Evolutionary conservation across 164 flowering plant genomes (phyloP).

Genomic region (Malania oleifera): DNA sequence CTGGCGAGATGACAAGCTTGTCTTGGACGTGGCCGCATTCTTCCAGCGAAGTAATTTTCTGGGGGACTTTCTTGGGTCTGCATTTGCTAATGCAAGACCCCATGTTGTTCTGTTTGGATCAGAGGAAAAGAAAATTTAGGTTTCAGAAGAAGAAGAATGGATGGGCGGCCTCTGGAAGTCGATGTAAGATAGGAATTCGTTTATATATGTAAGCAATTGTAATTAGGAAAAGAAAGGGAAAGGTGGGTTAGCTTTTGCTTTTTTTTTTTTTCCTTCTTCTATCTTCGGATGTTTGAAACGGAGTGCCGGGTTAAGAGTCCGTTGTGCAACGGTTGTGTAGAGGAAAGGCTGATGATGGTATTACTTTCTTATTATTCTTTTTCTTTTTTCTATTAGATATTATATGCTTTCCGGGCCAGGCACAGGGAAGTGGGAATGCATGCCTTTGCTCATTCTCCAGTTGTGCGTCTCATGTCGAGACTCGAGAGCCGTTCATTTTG

Average conservation of each 20-base stretch:
- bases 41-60: neutral
- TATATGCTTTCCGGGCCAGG: too few relatives aligned
- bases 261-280: conserved; percentile 8
- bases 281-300: conserved; percentile 39
- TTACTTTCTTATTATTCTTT: neutral
- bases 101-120: conserved; percentile 28
- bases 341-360: neutral
- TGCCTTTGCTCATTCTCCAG: too few relatives aligned
- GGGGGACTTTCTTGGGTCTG: conserved; percentile 22
- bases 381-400: too few relatives aligned
- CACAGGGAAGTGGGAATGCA: too few relatives aligned
- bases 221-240: conserved; percentile 8
- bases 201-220: too few relatives aligned
- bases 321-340: conserved; percentile 46
- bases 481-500: too few relatives aligned
- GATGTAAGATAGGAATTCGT: too few relatives aligned
- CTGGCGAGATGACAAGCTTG: conserved; percentile 48
- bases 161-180: neutral
- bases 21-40: conserved; percentile 34
- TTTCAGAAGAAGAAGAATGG: neutral
- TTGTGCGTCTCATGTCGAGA: too few relatives aligned
- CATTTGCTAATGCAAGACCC: conserved; percentile 74
- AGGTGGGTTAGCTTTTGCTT: conserved; percentile 19
- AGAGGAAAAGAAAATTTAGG: neutral
- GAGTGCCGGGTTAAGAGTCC: conserved; percentile 37